Evolutionary conservation across 208 protist genomes (phyloP).

Genomic region (Sergeia podlipaevii): DNA sequence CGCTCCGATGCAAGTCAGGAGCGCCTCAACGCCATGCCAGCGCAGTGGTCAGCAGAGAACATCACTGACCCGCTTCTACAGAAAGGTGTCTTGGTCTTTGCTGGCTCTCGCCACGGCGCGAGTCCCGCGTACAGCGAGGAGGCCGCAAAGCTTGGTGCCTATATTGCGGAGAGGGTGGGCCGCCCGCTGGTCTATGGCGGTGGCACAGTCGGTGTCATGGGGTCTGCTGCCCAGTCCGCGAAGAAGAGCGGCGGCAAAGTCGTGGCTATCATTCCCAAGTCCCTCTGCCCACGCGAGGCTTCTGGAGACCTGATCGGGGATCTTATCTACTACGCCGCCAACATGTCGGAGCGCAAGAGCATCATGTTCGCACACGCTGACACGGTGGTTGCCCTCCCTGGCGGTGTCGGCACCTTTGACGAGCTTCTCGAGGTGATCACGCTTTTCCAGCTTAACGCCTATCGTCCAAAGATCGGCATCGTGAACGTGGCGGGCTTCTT

Average conservation of each 20-base stretch:
- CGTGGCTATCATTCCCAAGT: constrained; percentile 53
- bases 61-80: constrained; percentile 17
- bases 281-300: constrained; percentile 54
- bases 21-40: constrained; percentile 9
- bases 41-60: not conserved
- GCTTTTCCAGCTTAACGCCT: constrained; percentile 74
- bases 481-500: constrained; percentile 74
- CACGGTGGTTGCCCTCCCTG: constrained; percentile 68
- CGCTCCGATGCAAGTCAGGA: constrained; percentile 13
- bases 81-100: constrained; percentile 76
- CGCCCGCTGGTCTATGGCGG: constrained; percentile 73
- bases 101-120: constrained; percentile 41
- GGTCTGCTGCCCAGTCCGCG: constrained; percentile 38
- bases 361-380: constrained; percentile 77
- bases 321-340: constrained; percentile 52
- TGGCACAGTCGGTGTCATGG: constrained; percentile 77
- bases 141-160: constrained; percentile 37
- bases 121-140: constrained; percentile 38
- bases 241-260: constrained; percentile 30
- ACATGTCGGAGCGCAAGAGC: constrained; percentile 84
- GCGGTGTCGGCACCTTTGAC: constrained; percentile 81
- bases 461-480: constrained; percentile 67
- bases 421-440: constrained; percentile 82
- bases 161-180: constrained; percentile 27
- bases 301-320: constrained; percentile 49